Conservation (phyloP, 1,139 yeast species). For the Yamadazyma friedrichii region DNA sequence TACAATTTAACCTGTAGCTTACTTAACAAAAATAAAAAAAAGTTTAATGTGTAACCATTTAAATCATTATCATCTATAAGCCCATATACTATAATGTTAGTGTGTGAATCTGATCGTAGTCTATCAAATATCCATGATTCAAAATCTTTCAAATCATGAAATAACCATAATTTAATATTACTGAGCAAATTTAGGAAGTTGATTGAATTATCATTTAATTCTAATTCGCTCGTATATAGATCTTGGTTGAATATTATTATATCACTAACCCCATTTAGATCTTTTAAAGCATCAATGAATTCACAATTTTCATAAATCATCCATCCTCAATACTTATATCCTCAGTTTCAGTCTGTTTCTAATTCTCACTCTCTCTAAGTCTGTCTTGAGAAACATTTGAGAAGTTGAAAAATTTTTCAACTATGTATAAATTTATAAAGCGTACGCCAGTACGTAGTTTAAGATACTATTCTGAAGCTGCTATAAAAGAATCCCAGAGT, state of each 20-base stretch:
- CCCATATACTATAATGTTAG: constrained; percentile 1
- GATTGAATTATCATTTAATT: neutral
- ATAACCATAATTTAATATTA: neutral
- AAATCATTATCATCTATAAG: neutral
- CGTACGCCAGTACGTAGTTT: constrained; percentile 1
- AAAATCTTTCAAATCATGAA: constrained; percentile 4
- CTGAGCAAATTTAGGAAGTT: neutral
- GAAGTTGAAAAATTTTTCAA: constrained; percentile 7
- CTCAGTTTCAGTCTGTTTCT: no score
- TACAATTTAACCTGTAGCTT: neutral
- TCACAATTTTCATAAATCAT: constrained; percentile 1
- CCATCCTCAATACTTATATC: no score
- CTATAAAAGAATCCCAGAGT: neutral
- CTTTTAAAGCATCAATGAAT: constrained; percentile 1
- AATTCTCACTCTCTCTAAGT: no score
- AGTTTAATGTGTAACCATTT: constrained; percentile 4
- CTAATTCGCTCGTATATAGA: constrained; percentile 2
- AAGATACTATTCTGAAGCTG: constrained; percentile 7
- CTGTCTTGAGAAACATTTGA: neutral
- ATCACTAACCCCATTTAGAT: constrained; percentile 2
- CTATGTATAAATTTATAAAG: constrained; percentile 1
- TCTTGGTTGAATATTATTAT: constrained; percentile 8
- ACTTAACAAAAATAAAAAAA: constrained; percentile 4
- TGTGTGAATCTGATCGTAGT: neutral
- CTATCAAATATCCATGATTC: constrained; percentile 2